phyloP scores from a whole-genome alignment of 345 rosid genomes.

The Rubroshorea leprosula region DNA sequence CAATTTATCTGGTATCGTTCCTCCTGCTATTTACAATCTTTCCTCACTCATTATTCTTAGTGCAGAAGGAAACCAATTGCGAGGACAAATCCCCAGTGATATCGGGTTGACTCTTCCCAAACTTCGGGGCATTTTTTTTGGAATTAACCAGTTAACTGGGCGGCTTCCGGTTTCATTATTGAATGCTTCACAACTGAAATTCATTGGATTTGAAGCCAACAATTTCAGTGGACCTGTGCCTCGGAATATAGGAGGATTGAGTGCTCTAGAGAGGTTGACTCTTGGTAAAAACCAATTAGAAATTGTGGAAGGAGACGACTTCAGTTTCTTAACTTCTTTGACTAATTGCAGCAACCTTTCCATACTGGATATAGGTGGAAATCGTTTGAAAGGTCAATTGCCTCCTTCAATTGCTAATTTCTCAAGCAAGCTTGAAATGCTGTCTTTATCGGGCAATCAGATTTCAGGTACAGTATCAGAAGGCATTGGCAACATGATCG shows the following conservation, averaged over 20 bases:
- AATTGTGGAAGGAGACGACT: background rate
- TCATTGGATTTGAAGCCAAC: background rate
- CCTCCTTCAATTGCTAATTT: slow-evolving; percentile 17
- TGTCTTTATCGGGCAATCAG: background rate
- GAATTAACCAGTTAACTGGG: slow-evolving; percentile 15
- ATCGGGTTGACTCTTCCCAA: slow-evolving; percentile 14
- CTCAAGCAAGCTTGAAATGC: background rate
- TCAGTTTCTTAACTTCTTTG: slow-evolving; percentile 16
- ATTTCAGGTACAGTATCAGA: slow-evolving; percentile 17
- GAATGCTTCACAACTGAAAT: slow-evolving; percentile 13
- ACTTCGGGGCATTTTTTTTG: background rate
- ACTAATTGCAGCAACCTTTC: slow-evolving; percentile 9
- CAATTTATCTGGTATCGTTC: slow-evolving; percentile 11
- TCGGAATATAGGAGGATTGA: slow-evolving; percentile 9
- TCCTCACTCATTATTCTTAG: background rate
- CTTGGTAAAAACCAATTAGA: slow-evolving; percentile 7
- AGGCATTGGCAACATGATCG: slow-evolving; percentile 16
- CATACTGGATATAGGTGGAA: background rate
- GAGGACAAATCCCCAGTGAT: slow-evolving; percentile 8
- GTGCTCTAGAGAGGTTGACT: background rate
- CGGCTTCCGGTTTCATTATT: slow-evolving; percentile 17
- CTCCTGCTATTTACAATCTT: slow-evolving; percentile 16
- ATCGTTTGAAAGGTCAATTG: slow-evolving; percentile 15
- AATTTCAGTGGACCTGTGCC: slow-evolving; percentile 14
- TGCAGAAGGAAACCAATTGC: background rate